Percentiles rank a stretch among this genome's conserved stretches.
Conservation (phyloP, 345 rosid genomes). For the Pistacia integerrima region DNA sequence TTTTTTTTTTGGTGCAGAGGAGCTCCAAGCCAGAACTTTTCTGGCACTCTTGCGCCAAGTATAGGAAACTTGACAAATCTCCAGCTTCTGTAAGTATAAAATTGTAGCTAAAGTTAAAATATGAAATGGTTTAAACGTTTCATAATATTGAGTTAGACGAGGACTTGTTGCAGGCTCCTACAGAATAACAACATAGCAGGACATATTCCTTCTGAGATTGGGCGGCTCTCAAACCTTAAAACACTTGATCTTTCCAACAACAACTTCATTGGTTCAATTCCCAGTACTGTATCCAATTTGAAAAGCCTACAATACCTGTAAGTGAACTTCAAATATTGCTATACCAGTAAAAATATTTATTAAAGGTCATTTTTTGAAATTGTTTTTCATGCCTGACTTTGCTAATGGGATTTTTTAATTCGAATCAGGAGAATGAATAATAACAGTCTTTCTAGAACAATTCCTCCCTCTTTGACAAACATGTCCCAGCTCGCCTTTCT, state of each 20-base stretch:
- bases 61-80: constrained; percentile 82
- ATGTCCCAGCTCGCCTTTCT: constrained; percentile 79
- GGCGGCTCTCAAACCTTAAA: constrained; percentile 67
- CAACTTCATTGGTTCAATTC: constrained; percentile 67
- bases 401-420: constrained; percentile 13
- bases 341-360: neutral
- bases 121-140: neutral
- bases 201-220: constrained; percentile 67
- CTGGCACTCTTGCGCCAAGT: constrained; percentile 71
- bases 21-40: constrained; percentile 80
- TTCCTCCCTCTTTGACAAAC: constrained; percentile 73
- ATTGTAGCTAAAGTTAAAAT: neutral
- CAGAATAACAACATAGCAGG: constrained; percentile 87
- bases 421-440: constrained; percentile 73
- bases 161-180: constrained; percentile 52
- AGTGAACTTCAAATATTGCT: constrained; percentile 25
- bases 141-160: constrained; percentile 1
- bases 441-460: constrained; percentile 70
- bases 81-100: constrained; percentile 67
- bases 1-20: constrained; percentile 44
- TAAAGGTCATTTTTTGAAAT: neutral
- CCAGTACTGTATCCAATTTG: constrained; percentile 52
- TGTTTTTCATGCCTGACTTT: constrained; percentile 10
- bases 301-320: constrained; percentile 75
- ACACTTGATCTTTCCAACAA: constrained; percentile 88